Conservation (phyloP, 176 grass and related monocot genomes). For the Alloteropsis semialata region DNA sequence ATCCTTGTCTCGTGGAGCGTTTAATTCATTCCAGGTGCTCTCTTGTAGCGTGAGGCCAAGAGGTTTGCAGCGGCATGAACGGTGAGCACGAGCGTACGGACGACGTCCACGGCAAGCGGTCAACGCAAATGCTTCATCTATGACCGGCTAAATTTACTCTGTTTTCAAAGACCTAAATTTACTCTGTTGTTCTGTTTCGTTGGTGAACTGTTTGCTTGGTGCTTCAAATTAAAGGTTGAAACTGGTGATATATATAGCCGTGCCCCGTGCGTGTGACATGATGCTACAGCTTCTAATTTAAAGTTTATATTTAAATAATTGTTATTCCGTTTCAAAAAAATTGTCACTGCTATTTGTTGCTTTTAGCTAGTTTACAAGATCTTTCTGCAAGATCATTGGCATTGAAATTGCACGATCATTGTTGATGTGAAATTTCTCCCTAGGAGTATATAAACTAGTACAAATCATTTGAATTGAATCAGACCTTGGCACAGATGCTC, state of each 20-base stretch:
- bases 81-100: constrained; percentile 4
- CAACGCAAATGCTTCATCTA: not conserved
- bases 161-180: too few species aligned
- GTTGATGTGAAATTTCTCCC: too few species aligned
- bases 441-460: too few species aligned
- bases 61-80: not conserved
- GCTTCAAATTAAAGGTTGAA: not conserved
- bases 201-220: not conserved
- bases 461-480: too few species aligned
- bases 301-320: too few species aligned
- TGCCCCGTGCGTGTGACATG: too few species aligned
- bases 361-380: too few species aligned
- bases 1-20: not conserved
- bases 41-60: constrained; percentile 18
- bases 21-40: not conserved
- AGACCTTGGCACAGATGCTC: too few species aligned
- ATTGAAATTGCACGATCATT: too few species aligned
- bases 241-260: not conserved
- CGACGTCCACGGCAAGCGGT: not conserved
- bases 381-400: too few species aligned
- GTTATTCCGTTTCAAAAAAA: too few species aligned
- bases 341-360: not conserved
- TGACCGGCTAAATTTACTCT: not conserved
- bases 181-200: not conserved
- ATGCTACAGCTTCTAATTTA: too few species aligned